phyloP scores from a whole-genome alignment of 78 protist genomes.

The Guillardia theta region DNA sequence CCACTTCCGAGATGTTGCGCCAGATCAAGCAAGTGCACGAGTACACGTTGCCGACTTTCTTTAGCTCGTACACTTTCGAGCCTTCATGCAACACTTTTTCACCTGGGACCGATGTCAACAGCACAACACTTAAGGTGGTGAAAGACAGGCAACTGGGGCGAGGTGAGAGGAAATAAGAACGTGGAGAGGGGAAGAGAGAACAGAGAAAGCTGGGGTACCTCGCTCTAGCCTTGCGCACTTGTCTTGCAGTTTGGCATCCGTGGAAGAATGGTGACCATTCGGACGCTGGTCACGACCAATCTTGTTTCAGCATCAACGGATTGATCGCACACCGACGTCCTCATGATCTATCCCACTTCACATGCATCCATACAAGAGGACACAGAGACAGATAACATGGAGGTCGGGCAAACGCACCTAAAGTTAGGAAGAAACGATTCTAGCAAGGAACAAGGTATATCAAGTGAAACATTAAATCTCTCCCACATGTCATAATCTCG shows the following conservation, averaged over 20 bases:
- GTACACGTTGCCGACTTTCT: not conserved
- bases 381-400: no score
- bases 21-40: not conserved
- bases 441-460: no score
- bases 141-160: not conserved
- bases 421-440: no score
- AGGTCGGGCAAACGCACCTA: no score
- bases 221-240: not conserved
- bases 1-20: not conserved
- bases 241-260: not conserved
- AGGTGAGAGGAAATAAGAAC: not conserved
- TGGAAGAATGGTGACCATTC: no score
- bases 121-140: not conserved
- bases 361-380: no score
- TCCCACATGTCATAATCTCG: no score
- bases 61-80: not conserved
- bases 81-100: not conserved
- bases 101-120: not conserved
- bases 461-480: no score
- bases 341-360: no score
- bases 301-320: no score
- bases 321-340: no score
- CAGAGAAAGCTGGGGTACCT: not conserved
- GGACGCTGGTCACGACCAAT: no score
- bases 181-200: not conserved